Evolutionary conservation across 208 protist genomes (phyloP).

Genomic region (Leishmania arabica): DNA sequence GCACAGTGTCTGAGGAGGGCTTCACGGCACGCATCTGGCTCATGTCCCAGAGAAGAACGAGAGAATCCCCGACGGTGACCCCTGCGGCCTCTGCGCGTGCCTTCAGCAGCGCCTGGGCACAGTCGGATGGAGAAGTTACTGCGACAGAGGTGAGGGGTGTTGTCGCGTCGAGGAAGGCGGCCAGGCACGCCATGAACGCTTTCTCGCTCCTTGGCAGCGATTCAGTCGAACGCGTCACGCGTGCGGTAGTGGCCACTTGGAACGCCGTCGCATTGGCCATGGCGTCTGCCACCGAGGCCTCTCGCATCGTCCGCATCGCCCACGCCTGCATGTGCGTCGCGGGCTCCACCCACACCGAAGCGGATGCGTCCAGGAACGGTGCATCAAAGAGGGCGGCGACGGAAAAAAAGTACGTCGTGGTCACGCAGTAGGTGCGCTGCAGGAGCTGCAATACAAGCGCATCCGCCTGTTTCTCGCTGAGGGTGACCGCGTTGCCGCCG

Average conservation of each 20-base stretch:
- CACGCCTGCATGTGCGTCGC: constrained; percentile 19
- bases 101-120: constrained; percentile 14
- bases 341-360: constrained; percentile 24
- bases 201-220: constrained; percentile 6
- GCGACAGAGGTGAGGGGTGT: constrained; percentile 15
- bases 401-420: constrained; percentile 23
- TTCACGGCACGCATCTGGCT: not conserved
- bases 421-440: constrained; percentile 20
- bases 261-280: constrained; percentile 11
- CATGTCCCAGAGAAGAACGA: constrained; percentile 12
- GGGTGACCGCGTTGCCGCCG: not conserved
- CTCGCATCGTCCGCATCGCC: constrained; percentile 28
- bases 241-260: not conserved
- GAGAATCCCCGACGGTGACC: not conserved
- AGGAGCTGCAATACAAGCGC: constrained; percentile 4
- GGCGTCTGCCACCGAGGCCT: not conserved
- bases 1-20: constrained; percentile 1
- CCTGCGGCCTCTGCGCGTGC: not conserved
- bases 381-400: constrained; percentile 21
- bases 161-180: constrained; percentile 16
- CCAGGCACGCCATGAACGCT: constrained; percentile 15
- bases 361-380: constrained; percentile 13
- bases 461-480: not conserved
- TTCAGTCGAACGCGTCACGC: not conserved
- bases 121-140: constrained; percentile 17